Conservation (phyloP, 768 basidiomycete genomes). For the Leccinum boreale region DNA sequence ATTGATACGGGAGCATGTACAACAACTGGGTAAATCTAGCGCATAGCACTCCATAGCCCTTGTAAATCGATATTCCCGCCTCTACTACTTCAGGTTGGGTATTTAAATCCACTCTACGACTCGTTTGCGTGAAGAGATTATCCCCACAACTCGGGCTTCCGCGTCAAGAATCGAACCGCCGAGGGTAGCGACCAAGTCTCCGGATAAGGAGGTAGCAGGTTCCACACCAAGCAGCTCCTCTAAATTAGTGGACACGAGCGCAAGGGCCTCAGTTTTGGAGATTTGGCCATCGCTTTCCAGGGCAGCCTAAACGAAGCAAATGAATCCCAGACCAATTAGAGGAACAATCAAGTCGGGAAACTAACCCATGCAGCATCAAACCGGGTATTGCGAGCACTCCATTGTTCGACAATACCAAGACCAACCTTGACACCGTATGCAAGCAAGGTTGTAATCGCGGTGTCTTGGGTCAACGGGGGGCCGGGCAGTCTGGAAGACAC, state of each 20-base stretch:
- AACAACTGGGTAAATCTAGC: slow-evolving; percentile 20
- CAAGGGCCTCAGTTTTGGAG: slow-evolving; percentile 46
- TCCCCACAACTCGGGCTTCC: slow-evolving; percentile 47
- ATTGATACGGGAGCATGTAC: slow-evolving; percentile 57
- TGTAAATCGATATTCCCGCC: slow-evolving; percentile 1
- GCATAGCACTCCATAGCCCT: slow-evolving; percentile 6
- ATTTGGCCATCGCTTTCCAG: slow-evolving; percentile 38
- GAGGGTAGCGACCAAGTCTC: slow-evolving; percentile 55
- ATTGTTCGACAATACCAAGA: slow-evolving; percentile 61
- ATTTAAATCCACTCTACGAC: slow-evolving; percentile 49
- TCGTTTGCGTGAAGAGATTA: slow-evolving; percentile 47
- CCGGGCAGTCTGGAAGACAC: slow-evolving; percentile 26
- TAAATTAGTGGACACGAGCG: slow-evolving; percentile 51
- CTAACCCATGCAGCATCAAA: slow-evolving; percentile 83
- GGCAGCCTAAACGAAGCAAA: slow-evolving; percentile 31
- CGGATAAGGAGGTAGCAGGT: slow-evolving; percentile 15
- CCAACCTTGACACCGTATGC: slow-evolving; percentile 71
- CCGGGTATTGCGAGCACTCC: slow-evolving; percentile 71
- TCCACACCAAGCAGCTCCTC: slow-evolving; percentile 41
- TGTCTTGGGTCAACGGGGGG: slow-evolving; percentile 39
- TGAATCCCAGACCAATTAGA: neutral
- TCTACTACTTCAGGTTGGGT: slow-evolving; percentile 3
- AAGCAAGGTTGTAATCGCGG: slow-evolving; percentile 56
- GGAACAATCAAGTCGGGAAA: slow-evolving; percentile 8
- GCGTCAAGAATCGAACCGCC: slow-evolving; percentile 53